These are phyloP conservation scores for Cytospora piceicola DNA, from an alignment of 2,329 filamentous ascomycete species.

Conservation along the genomic window DNA sequence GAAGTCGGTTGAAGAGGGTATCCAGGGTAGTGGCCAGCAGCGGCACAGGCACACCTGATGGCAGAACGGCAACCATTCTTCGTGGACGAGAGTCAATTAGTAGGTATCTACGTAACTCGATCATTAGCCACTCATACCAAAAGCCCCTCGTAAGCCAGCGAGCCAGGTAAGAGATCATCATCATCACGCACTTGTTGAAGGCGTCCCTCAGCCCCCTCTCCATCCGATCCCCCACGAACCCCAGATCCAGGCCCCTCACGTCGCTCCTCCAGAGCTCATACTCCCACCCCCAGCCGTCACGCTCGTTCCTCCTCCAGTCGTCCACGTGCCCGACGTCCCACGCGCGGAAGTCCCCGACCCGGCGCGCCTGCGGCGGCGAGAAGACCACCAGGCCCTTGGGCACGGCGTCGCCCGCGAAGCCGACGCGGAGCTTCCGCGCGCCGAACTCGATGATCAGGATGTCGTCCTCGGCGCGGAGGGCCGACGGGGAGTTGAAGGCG, in stretches of 20 bases:
- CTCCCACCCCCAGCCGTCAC: slow-evolving; percentile 61
- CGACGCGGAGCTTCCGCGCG: slow-evolving; percentile 75
- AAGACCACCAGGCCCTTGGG: slow-evolving; percentile 75
- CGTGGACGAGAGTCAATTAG: slow-evolving; percentile 77
- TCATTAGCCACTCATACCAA: slow-evolving; percentile 19
- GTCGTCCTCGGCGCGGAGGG: slow-evolving; percentile 79
- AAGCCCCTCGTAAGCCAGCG: background rate
- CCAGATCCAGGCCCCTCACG: slow-evolving; percentile 72
- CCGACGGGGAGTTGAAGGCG: slow-evolving; percentile 61
- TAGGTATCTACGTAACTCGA: slow-evolving; percentile 52
- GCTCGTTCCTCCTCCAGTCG: slow-evolving; percentile 52
- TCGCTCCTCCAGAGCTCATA: slow-evolving; percentile 81
- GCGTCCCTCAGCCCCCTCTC: slow-evolving; percentile 81
- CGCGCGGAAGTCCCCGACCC: slow-evolving; percentile 79
- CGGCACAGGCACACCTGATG: slow-evolving; percentile 76
- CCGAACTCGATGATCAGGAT: slow-evolving; percentile 82
- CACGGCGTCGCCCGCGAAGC: slow-evolving; percentile 81
- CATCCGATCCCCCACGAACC: slow-evolving; percentile 82
- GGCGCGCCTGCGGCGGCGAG: slow-evolving; percentile 73
- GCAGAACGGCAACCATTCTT: slow-evolving; percentile 74
- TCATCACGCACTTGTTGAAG: slow-evolving; percentile 69
- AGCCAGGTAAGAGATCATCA: background rate
- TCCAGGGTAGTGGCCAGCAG: slow-evolving; percentile 76
- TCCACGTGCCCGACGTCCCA: slow-evolving; percentile 62
- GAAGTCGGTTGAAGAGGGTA: slow-evolving; percentile 79